Base-by-base conservation (phyloP, 2,329 filamentous ascomycete genomes). In the Cladobotryum protrusum region DNA sequence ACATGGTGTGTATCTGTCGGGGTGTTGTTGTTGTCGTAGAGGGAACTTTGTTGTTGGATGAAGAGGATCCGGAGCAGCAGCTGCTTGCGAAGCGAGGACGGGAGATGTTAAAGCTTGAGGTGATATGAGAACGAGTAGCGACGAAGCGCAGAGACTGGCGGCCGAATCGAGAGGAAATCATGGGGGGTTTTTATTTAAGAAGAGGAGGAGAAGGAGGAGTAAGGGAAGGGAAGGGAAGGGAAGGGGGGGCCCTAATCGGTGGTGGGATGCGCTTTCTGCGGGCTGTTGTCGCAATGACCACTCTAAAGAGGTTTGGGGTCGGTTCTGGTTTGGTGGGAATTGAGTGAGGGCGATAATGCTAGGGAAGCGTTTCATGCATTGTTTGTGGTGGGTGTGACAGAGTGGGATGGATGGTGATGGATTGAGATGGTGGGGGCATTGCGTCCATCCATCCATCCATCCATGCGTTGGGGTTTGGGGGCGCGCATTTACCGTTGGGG, bases 1-100 rank as follows among this genome's bases (percentile, higher is more conserved):
- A 79, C 72, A 52, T 78, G 72, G 45, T 49, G 20, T n/a, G 54
- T 48, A 45, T 39, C 17, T 47, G 48, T 17, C 36, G 45, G 39
- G 42, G 18, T 24, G 42, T 41, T 43, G 45, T 35, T 18, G 46
- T 41, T 42, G 46, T 43, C 33, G 45, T 15, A 39, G 37, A n/a
- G 34, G 45, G 33, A n/a, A 12, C 6, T 12, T 14, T 14, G 51
- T 20, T 5, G 39, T 36, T 29, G 48, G 45, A 41, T 1, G 35
- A 24, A 20, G 32, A 35, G 34, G 39, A 44, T 13, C 19, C 37
- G 11, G 29, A 47, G 12, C 44, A 44, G 14, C 34, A 48, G 24
- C 43, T n/a, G 20, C 35, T 43, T 17, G 40, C 18, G 36, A 34
- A 43, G 14, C 18, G 44, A 40, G 47, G 20, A 17, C 24, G 18